Conservation (phyloP, 768 basidiomycete species). For the Kwoniella botswanensis region DNA sequence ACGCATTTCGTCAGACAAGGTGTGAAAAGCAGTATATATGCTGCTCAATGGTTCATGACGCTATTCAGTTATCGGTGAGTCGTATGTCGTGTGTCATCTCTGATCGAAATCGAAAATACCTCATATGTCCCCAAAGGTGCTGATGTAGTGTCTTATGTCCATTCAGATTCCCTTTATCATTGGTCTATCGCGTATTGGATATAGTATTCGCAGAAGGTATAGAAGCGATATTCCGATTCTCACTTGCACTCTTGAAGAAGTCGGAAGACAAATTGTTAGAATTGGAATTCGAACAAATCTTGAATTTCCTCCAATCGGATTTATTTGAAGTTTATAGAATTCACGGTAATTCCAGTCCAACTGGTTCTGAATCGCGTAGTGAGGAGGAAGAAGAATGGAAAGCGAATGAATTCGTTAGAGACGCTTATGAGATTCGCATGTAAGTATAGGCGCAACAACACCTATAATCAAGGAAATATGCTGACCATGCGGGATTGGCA, state of each 20-base stretch:
- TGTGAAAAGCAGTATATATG: constrained; percentile 97
- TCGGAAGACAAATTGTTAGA: constrained; percentile 79
- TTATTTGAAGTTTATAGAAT: constrained; percentile 82
- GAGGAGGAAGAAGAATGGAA: constrained; percentile 61
- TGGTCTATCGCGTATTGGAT: constrained; percentile 96
- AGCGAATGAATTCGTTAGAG: constrained; percentile 82
- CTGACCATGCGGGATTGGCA: constrained; percentile 12
- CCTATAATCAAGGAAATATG: no score
- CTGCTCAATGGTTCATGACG: constrained; percentile 98
- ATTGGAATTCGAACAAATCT: constrained; percentile 89
- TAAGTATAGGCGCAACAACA: constrained; percentile 30
- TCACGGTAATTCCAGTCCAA: neutral
- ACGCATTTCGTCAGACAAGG: constrained; percentile 92
- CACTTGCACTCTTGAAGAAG: constrained; percentile 80
- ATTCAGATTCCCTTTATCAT: constrained; percentile 83
- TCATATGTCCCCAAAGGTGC: no score
- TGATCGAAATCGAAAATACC: no score
- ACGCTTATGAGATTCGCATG: constrained; percentile 82
- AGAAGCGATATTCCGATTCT: constrained; percentile 95
- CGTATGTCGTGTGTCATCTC: neutral
- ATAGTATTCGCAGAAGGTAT: constrained; percentile 95
- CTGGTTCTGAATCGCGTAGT: neutral
- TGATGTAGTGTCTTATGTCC: no score
- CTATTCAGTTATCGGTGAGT: constrained; percentile 89
- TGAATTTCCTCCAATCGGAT: constrained; percentile 77